Conservation (phyloP, 768 basidiomycete species). For the Austroboletus eburneus region DNA sequence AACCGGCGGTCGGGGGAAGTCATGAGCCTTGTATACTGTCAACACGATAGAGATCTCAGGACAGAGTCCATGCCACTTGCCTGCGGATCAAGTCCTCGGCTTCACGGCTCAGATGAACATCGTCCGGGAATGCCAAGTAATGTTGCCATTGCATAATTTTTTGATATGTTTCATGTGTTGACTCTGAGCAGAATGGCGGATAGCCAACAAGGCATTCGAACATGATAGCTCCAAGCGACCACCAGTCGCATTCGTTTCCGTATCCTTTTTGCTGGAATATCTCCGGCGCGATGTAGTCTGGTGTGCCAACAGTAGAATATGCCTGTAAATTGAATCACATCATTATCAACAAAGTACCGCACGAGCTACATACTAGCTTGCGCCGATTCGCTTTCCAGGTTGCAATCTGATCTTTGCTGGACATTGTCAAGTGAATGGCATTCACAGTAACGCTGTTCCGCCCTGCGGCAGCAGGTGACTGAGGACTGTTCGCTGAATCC, state of each 20-base stretch:
- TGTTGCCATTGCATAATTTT: constrained; percentile 96
- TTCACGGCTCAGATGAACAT: constrained; percentile 89
- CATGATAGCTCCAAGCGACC: constrained; percentile 98
- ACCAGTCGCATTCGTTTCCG: constrained; percentile 99
- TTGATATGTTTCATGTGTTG: constrained; percentile 95
- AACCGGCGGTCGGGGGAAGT: constrained; percentile 75
- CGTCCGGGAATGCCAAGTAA: constrained; percentile 91
- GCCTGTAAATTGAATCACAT: constrained; percentile 53
- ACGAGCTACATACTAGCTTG: constrained; percentile 62
- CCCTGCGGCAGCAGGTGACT: constrained; percentile 38
- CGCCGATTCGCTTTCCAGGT: constrained; percentile 99
- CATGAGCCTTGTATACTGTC: constrained; percentile 74
- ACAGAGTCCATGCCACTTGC: constrained; percentile 38
- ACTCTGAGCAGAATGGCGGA: constrained; percentile 96
- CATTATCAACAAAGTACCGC: constrained; percentile 4
- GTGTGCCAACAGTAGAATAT: constrained; percentile 77
- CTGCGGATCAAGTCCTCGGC: constrained; percentile 85
- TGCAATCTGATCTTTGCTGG: constrained; percentile 92
- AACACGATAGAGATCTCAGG: constrained; percentile 6
- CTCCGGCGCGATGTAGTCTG: constrained; percentile 85
- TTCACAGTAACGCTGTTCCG: constrained; percentile 98
- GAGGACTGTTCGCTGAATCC: constrained; percentile 53
- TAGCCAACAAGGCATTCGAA: constrained; percentile 98
- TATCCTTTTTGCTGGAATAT: constrained; percentile 98
- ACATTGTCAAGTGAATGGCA: constrained; percentile 95